A percentile compares a stretch with the other conserved stretches of the same genome.
Conservation (phyloP, 129 eudicot genomes). For the Mikania micrantha region DNA sequence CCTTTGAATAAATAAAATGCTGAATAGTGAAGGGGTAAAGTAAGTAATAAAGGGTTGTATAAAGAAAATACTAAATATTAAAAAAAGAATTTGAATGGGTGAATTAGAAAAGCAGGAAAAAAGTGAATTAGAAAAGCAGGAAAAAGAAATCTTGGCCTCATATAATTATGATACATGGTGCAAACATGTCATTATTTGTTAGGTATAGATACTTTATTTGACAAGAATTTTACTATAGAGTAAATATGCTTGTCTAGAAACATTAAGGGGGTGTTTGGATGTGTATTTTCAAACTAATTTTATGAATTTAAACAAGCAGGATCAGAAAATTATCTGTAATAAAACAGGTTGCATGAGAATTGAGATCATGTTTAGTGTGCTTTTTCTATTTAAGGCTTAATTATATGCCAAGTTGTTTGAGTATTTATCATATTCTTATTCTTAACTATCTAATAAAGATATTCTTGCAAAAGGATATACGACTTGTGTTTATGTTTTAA, state of each 20-base stretch:
- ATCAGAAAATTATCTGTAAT: background rate
- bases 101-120: no score
- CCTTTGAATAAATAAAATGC: no score
- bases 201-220: background rate
- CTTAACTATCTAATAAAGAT: no score
- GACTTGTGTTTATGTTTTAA: background rate
- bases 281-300: background rate
- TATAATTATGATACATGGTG: no score
- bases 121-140: no score
- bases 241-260: background rate
- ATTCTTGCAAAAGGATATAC: background rate
- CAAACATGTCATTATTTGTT: no score
- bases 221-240: background rate
- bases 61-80: no score
- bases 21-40: no score
- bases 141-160: no score
- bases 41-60: no score
- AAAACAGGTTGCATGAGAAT: background rate
- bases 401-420: background rate
- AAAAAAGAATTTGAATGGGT: no score
- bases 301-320: background rate
- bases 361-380: background rate
- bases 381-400: background rate
- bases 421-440: background rate
- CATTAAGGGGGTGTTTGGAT: background rate